Evolutionary conservation across 495 filamentous ascomycete genomes (phyloP), one percentile per base, ranked within the genome.

Genomic region (Tetracladium marchalianum): DNA sequence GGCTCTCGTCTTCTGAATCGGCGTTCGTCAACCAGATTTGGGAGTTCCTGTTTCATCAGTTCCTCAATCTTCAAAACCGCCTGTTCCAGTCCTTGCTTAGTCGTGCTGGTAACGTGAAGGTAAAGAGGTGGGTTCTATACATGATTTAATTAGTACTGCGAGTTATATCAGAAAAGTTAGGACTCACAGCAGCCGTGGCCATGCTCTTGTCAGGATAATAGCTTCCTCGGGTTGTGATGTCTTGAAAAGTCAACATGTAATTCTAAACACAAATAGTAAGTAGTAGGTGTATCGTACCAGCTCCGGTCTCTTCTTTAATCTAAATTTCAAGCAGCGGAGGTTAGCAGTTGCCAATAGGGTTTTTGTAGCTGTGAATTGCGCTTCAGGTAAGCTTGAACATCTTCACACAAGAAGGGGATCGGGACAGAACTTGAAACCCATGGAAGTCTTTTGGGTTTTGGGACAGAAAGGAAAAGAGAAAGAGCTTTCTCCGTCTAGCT

Each of bases 281-380:
- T 64, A 62, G 63, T 59, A 76, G 66, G 60, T 73, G 65, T 71
- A 75, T 82, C 92, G 81, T 98, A 98, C 92, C 92, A 74, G 92
- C 90, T 81, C 92, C 92, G 84, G 92, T 96, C 61, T 96, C 85
- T 72, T 97, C 90, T 85, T 95, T 94, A 56, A 98, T 98, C 92
- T 98, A 95, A 63, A 59, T 59, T 50, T 85, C 85, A 92, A 77
- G 84, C 77, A 84, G 69, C 66, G 65, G 77, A 82, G 79, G 92
- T 98, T 82, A 98, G 92, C 90, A 93, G 82, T 84, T 87, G 87
- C 81, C 85, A 89, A 80, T 77, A 80, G 86, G 82, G 80, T 71
- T 65, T 70, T 61, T 73, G 66, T 51, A 55, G 70, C 65, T 84
- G 80, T 82, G 86, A 81, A 53, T 72, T 72, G 67, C 71, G 75